Conservation (phyloP, 2,329 filamentous ascomycete genomes). For the Alternaria sp. region DNA sequence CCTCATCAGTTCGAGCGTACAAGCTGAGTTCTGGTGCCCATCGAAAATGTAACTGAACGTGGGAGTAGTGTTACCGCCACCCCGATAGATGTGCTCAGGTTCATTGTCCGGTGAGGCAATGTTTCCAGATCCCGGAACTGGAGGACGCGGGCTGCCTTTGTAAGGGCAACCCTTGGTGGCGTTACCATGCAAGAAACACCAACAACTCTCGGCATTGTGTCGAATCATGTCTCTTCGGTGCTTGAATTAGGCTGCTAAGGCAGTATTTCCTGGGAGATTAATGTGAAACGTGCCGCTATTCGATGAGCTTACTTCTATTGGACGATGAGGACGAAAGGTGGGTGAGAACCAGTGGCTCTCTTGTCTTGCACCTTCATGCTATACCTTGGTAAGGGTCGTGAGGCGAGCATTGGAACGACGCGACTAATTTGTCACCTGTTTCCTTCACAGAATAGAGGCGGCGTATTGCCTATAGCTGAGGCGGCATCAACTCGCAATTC, state of each 20-base stretch:
- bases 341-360: not conserved
- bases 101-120: not conserved
- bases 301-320: not conserved
- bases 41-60: not conserved
- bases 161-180: constrained; percentile 7
- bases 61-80: not conserved
- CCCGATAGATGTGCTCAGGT: not conserved
- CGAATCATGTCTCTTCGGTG: not conserved
- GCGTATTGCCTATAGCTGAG: not conserved
- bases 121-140: not conserved
- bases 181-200: not conserved
- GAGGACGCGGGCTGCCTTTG: not conserved
- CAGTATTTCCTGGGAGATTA: not conserved
- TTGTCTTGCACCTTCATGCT: not conserved
- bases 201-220: not conserved
- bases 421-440: not conserved
- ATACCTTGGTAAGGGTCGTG: not conserved
- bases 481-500: not conserved
- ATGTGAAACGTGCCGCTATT: not conserved
- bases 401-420: not conserved
- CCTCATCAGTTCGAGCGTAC: not conserved
- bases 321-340: not conserved
- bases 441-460: not conserved
- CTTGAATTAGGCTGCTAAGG: not conserved
- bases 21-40: not conserved